A percentile compares a stretch with the other conserved stretches of the same genome.
Conservation (phyloP, 83 land plant species). For the Larix sibirica region DNA sequence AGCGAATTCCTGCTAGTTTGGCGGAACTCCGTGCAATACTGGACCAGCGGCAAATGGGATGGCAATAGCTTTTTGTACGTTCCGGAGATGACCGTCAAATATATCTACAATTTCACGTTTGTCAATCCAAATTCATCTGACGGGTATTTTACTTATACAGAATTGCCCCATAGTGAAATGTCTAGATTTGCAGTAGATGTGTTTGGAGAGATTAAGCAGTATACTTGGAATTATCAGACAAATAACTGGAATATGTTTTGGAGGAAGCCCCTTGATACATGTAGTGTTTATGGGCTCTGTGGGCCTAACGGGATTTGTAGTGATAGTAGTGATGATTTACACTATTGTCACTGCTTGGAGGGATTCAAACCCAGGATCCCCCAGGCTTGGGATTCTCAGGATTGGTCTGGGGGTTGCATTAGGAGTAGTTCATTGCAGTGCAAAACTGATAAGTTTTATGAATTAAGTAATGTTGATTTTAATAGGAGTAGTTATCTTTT, state of each 20-base stretch:
- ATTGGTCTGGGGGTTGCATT: conserved; percentile 34
- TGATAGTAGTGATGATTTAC: neutral
- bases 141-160: conserved; percentile 13
- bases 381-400: conserved; percentile 10
- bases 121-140: neutral
- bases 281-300: conserved; percentile 23
- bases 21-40: neutral
- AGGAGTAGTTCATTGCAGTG: conserved; percentile 18
- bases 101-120: conserved; percentile 19
- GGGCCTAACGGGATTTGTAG: conserved; percentile 27
- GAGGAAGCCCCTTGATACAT: conserved; percentile 14
- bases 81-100: conserved; percentile 21
- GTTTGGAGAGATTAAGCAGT: conserved; percentile 22
- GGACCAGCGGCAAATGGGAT: conserved; percentile 34
- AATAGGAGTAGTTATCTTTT: neutral
- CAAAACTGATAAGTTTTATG: conserved; percentile 20
- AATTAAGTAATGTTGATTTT: neutral
- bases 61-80: conserved; percentile 24
- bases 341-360: conserved; percentile 13
- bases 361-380: conserved; percentile 24
- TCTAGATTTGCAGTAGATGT: conserved; percentile 15
- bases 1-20: conserved; percentile 17
- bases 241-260: conserved; percentile 21
- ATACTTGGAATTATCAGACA: conserved; percentile 11
- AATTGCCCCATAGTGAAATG: neutral